Evolutionary conservation across 257 asterid species (phyloP).

Genomic region (Petrea volubilis): DNA sequence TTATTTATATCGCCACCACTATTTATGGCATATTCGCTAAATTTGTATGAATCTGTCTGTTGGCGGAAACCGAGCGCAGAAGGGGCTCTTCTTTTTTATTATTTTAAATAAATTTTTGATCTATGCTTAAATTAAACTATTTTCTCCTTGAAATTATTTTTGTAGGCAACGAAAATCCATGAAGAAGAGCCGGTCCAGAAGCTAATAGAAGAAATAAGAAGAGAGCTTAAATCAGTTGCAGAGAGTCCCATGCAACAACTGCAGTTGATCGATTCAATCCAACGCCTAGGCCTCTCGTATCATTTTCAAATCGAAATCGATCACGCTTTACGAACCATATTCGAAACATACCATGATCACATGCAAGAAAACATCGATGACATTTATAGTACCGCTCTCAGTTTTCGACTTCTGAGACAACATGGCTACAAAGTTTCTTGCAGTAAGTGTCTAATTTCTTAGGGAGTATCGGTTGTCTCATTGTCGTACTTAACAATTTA

Average conservation of each 20-base stretch:
- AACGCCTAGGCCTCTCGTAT: constrained; percentile 9
- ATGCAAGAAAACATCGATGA: neutral
- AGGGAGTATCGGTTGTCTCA: too few relatives aligned
- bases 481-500: too few relatives aligned
- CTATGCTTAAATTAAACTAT: neutral
- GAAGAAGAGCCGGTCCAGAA: neutral
- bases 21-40: too few relatives aligned
- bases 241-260: neutral
- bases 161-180: neutral
- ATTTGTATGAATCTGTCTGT: too few relatives aligned
- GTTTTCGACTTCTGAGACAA: neutral
- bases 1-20: too few relatives aligned
- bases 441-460: too few relatives aligned
- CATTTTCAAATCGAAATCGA: neutral
- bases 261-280: neutral
- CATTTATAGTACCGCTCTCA: neutral
- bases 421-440: neutral
- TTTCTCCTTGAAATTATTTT: neutral
- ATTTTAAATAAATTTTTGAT: too few relatives aligned
- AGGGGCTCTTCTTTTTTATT: too few relatives aligned
- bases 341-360: neutral
- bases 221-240: neutral
- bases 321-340: neutral
- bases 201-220: neutral
- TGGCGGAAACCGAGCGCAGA: too few relatives aligned